A percentile compares a stretch with the other conserved stretches of the same genome.
Conservation (phyloP, 2,329 filamentous ascomycete genomes). For the Ophiostoma sp. region DNA sequence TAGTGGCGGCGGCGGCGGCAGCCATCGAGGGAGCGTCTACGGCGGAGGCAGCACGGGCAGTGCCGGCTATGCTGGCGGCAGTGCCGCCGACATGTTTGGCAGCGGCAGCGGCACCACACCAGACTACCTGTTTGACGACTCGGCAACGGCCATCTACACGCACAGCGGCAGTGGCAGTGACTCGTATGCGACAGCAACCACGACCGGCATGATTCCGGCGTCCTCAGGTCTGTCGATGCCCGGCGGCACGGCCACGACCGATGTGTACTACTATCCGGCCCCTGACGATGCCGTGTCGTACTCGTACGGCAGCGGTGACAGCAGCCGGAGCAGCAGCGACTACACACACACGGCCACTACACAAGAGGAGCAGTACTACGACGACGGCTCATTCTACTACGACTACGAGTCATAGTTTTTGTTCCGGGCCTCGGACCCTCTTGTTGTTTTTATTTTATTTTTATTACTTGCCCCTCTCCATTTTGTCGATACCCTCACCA, state of each 20-base stretch:
- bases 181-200: not conserved
- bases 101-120: slow-evolving; percentile 1
- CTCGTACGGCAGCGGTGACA: slow-evolving; percentile 13
- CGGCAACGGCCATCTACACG: slow-evolving; percentile 12
- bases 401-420: slow-evolving; percentile 21
- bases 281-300: slow-evolving; percentile 17
- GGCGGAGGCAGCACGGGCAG: slow-evolving; percentile 8
- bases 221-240: not conserved
- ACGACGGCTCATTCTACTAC: slow-evolving; percentile 25
- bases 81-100: not conserved
- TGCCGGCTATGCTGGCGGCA: not conserved
- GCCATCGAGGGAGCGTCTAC: not conserved
- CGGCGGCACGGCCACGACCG: slow-evolving; percentile 1
- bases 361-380: slow-evolving; percentile 21
- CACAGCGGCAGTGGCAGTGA: not conserved
- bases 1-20: slow-evolving; percentile 9
- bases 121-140: slow-evolving; percentile 21
- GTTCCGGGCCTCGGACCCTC: not conserved
- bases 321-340: slow-evolving; percentile 26
- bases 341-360: slow-evolving; percentile 13
- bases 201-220: slow-evolving; percentile 1
- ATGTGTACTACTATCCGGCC: slow-evolving; percentile 17
- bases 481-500: not conserved
- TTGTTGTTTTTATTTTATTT: not conserved
- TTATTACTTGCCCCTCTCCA: not conserved